Conservation (phyloP, 1,284 basidiomycete species). For the Ceratorhiza oryzae-sativae region DNA sequence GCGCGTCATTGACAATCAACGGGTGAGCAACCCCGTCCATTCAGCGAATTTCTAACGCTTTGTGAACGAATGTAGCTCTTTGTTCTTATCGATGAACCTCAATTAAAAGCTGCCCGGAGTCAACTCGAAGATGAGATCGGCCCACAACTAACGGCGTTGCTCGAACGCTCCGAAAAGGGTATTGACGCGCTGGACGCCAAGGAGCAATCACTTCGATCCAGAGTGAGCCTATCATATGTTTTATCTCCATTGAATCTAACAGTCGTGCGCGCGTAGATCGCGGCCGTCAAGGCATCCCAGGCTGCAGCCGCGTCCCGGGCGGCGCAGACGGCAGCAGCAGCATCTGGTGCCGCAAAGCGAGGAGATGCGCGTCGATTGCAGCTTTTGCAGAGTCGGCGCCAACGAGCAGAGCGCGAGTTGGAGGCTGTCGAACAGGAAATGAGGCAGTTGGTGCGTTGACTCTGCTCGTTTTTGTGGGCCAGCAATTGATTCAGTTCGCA, state of each 20-base stretch:
- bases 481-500: not conserved
- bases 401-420: conserved; percentile 27
- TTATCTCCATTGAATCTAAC: not conserved
- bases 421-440: conserved; percentile 19
- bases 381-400: conserved; percentile 14
- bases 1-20: conserved; percentile 40
- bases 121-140: conserved; percentile 40
- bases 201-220: conserved; percentile 35
- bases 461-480: not conserved
- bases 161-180: conserved; percentile 41
- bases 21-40: conserved; percentile 26
- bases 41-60: not conserved
- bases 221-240: conserved; percentile 20
- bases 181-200: conserved; percentile 41
- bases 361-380: conserved; percentile 23
- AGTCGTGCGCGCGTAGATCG: not conserved
- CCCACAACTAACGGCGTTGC: conserved; percentile 40
- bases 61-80: conserved; percentile 25
- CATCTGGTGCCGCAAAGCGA: conserved; percentile 24
- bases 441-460: conserved; percentile 14
- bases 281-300: conserved; percentile 22
- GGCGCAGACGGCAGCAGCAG: conserved; percentile 8
- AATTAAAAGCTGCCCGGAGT: conserved; percentile 38
- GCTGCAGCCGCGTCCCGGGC: conserved; percentile 22
- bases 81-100: conserved; percentile 41